phyloP scores from a whole-genome alignment of 2,329 filamentous ascomycete genomes.

The Lasiodiplodia citricola region DNA sequence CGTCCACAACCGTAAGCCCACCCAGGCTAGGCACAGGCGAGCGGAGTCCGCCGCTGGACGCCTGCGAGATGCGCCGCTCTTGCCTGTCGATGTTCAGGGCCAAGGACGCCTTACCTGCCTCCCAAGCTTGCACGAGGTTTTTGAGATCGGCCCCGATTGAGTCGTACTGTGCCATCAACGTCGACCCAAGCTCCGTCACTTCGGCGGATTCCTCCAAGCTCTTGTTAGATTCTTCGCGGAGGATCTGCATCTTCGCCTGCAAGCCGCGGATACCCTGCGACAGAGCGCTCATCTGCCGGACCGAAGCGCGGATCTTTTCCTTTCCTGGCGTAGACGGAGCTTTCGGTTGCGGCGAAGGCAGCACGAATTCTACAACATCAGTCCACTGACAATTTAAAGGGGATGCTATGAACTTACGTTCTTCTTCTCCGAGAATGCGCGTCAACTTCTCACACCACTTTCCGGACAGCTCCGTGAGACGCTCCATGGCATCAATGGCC shows the following conservation, averaged over 20 bases:
- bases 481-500: constrained; percentile 75
- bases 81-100: constrained; percentile 82
- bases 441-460: constrained; percentile 70
- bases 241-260: constrained; percentile 90
- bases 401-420: constrained; percentile 53
- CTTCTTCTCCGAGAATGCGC: constrained; percentile 76
- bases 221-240: constrained; percentile 86
- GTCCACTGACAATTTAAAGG: constrained; percentile 7
- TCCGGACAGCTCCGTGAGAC: constrained; percentile 66
- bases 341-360: constrained; percentile 62
- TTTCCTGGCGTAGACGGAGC: constrained; percentile 69
- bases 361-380: constrained; percentile 44
- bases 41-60: constrained; percentile 49
- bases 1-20: constrained; percentile 62
- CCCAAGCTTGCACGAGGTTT: constrained; percentile 56
- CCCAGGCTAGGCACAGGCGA: constrained; percentile 63
- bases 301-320: constrained; percentile 83
- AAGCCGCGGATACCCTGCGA: constrained; percentile 89
- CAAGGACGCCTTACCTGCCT: constrained; percentile 76
- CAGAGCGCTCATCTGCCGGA: constrained; percentile 85
- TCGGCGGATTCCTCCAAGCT: constrained; percentile 75
- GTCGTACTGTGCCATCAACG: constrained; percentile 88
- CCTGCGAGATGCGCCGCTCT: constrained; percentile 63
- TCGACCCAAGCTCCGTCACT: constrained; percentile 73
- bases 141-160: constrained; percentile 89